Evolutionary conservation across 2,329 filamentous ascomycete species (phyloP).

Genomic region (Aspergillus texensis): DNA sequence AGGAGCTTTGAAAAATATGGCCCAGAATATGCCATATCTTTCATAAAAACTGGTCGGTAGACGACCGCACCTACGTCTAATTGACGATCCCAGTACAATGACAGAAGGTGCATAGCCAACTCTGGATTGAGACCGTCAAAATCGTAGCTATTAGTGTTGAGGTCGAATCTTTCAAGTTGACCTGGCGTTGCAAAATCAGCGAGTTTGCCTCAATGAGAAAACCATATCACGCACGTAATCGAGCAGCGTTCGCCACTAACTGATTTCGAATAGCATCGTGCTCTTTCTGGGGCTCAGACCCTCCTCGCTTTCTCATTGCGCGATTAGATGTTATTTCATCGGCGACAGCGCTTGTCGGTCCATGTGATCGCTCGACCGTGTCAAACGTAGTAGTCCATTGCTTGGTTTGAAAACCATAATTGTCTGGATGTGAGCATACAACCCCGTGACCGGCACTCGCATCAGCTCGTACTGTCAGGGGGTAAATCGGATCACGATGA

Average conservation of each 20-base stretch:
- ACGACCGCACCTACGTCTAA: background rate
- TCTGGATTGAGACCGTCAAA: constrained; percentile 7
- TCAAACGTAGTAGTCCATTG: background rate
- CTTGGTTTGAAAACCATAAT: too few species aligned
- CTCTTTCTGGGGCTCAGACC: background rate
- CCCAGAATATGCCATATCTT: constrained; percentile 31
- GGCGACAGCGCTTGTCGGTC: constrained; percentile 3
- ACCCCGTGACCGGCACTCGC: too few species aligned
- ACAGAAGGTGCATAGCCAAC: constrained; percentile 1
- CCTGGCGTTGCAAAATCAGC: background rate
- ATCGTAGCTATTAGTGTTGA: constrained; percentile 6
- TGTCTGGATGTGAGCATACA: too few species aligned
- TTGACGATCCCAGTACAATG: constrained; percentile 9
- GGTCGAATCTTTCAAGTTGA: background rate
- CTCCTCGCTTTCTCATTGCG: background rate
- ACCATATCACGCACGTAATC: background rate
- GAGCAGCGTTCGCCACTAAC: background rate
- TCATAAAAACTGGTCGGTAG: constrained; percentile 18
- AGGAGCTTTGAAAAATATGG: constrained; percentile 57
- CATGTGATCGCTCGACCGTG: background rate
- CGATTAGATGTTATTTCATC: constrained; percentile 2
- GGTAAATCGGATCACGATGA: too few species aligned
- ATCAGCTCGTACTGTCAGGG: too few species aligned
- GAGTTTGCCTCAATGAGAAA: background rate
- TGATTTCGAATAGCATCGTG: background rate